Percentiles rank a stretch among this genome's conserved stretches.
Conservation (phyloP, 176 grass and related monocot species). For the Oryza australiensis region DNA sequence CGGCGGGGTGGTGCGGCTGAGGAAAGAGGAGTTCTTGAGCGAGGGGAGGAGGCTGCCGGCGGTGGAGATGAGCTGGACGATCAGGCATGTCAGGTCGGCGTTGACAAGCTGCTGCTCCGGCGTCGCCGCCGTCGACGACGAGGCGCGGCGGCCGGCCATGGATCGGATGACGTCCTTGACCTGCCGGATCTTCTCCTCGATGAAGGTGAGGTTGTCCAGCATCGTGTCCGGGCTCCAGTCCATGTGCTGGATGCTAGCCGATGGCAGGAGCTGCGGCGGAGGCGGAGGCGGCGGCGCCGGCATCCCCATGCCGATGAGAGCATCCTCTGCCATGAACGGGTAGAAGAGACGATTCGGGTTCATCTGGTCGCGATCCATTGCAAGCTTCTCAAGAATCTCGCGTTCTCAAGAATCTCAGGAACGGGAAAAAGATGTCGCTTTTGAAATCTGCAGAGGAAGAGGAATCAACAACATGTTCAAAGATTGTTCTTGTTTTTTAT, state of each 20-base stretch:
- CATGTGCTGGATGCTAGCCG: constrained; percentile 39
- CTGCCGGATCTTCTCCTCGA: constrained; percentile 76
- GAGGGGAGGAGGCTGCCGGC: constrained; percentile 61
- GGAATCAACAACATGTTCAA: neutral
- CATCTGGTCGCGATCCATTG: constrained; percentile 18
- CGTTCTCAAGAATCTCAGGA: neutral
- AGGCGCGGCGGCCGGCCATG: constrained; percentile 25
- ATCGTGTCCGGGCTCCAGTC: constrained; percentile 64
- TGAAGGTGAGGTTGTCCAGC: constrained; percentile 66
- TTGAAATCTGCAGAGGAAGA: neutral
- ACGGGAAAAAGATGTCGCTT: accelerated
- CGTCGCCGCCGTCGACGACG: neutral
- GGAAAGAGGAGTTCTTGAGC: constrained; percentile 43
- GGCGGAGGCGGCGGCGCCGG: constrained; percentile 13
- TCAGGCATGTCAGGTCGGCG: constrained; percentile 58
- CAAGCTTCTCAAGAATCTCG: neutral
- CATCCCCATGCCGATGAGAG: constrained; percentile 26
- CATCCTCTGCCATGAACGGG: constrained; percentile 34
- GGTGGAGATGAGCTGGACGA: constrained; percentile 74
- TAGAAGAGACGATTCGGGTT: constrained; percentile 29
- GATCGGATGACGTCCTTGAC: constrained; percentile 54
- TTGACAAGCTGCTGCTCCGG: constrained; percentile 53
- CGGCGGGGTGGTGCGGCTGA: constrained; percentile 16
- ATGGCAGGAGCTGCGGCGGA: neutral
- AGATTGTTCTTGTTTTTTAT: neutral